Evolutionary conservation across 1,284 basidiomycete species (phyloP), one percentile per base, ranked within the genome.

Genomic region (Stygiomarasmius scandens): DNA sequence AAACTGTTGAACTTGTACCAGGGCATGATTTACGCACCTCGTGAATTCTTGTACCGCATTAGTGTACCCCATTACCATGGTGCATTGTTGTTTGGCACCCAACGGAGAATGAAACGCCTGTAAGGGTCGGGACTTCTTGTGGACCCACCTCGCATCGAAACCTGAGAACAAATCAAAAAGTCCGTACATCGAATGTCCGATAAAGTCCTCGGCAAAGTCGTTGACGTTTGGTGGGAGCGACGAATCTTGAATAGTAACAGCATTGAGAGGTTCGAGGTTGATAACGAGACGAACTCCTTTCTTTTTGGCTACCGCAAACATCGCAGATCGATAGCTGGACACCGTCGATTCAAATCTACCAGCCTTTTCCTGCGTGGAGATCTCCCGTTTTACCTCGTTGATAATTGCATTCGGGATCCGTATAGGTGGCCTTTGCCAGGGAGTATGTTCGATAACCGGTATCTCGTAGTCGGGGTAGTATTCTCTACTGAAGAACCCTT

Each of bases 391-490:
- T 0, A 75, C 66, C 0, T 66, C 60, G 0, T 58, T 48, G 36
- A 65, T 54, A 0, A 73, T 59, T 0, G 67, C 69, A 14, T 60
- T 61, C 0, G 70, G 70, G 16, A 71, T 61, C 0, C 54, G 59
- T 8, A 74, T 71, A 0, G 70, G 69, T 14, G 60, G 55, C 11
- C 54, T 48, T 8, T 64, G n/a, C n/a, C n/a, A n/a, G n/a, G n/a
- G n/a, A n/a, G n/a, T n/a, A n/a, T n/a, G n/a, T n/a, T n/a, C n/a
- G n/a, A n/a, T n/a, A n/a, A n/a, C n/a, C n/a, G n/a, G n/a, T n/a
- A n/a, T n/a, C n/a, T n/a, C n/a, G 57, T 71, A 71, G 50, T 71
- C 66, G 2, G 71, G 70, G 48, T 66, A 75, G 52, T 70, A 75
- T 25, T 68, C 61, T 0, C 67, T 60, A 0, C 53, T 55, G 1